Evolutionary conservation across 2,329 filamentous ascomycete species (phyloP), one percentile per base, ranked within the genome.

Genomic region (Trichophyton verrucosum): DNA sequence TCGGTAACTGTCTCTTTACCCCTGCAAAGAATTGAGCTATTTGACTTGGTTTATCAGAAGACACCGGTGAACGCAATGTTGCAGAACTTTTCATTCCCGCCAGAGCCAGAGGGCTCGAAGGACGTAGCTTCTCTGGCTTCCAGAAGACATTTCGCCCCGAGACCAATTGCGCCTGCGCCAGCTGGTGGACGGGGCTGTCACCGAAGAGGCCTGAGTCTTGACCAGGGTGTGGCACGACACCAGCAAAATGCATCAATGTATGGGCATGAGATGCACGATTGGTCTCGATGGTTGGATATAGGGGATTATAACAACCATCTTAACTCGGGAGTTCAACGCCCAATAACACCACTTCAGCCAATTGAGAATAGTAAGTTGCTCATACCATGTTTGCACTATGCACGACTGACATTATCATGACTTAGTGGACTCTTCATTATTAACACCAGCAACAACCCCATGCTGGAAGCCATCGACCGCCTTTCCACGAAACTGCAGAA

Each of bases 131-230:
- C 27, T 20, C 27, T 27, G 2, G 9, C 51, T 9, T 36, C 20
- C 24, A 55, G 17, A 7, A 55, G 51, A 15, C 30, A 36, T n/a
- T 8, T 55, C 6, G n/a, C 51, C 15, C 51, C 51, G 8, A 55
- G 51, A 24, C 51, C 51, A 27, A 55, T 55, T 55, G 51, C 55
- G 13, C 55, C 55, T 6, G 55, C 55, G 5, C 33, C 40, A 2
- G 8, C 33, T 22, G 13, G 22, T 22, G 55, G 55, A 17, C 17
- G 55, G 22, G 40, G 17, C 20, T 57, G 8, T 73, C 89, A 95
- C 77, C 86, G 89, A 76, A 83, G 89, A 74, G 91, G 91, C 71
- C 84, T 91, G 77, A 94, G 88, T 77, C 81, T 95, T 69, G 89
- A 95, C 77, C 87, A 61, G 15, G 62, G 64, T n/a, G 42, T 64